Evolutionary conservation across 2,329 filamentous ascomycete species (phyloP), one percentile per base, ranked within the genome.

Genomic region (Podosphaera fusca): DNA sequence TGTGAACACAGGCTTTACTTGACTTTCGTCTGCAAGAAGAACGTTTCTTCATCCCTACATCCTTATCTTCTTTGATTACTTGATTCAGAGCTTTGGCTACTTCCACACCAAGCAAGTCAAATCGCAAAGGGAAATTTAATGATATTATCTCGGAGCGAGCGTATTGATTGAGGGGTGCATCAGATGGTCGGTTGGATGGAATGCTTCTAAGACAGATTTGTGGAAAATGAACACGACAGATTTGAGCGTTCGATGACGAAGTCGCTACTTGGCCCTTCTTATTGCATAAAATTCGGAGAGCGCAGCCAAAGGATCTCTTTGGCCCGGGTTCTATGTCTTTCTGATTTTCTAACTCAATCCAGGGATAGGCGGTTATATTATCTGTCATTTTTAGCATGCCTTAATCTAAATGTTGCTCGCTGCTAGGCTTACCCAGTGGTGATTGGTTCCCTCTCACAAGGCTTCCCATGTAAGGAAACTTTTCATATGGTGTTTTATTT

Each of bases 401-500:
- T 4, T 42, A 7, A 8, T 42, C 5, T 42, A 12, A 42, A 12
- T 12, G 10, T 42, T 12, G 3, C 38, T 42, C 9, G 10, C 38
- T 12, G 38, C n/a, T 8, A 42, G 89, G 81, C 59, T 92, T 85
- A 0, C 79, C 80, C 1, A 90, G 92, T 14, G 88, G 86, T 60
- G 94, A 78, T 4, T 95, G 67, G 58, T 88, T 86, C 12, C 92
- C 92, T 55, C 90, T 80, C 29, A 96, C 89, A 42, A 98, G 77
- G 61, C 85, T 90, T 8, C 89, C 87, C 3, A 84, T 81, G 64
- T 87, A 83, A 10, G 84, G 80, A 30, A 82, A 72, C 8, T 81
- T 75, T 60, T 82, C 74, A 12, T 81, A 69, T 14, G 82, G 70
- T 58, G 81, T 78, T 2, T 74, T 71, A 30, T 77, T 77, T 60